Evolutionary conservation across 495 filamentous ascomycete genomes (phyloP), one percentile per base, ranked within the genome.

Genomic region (Aspergillus heteromorphus): DNA sequence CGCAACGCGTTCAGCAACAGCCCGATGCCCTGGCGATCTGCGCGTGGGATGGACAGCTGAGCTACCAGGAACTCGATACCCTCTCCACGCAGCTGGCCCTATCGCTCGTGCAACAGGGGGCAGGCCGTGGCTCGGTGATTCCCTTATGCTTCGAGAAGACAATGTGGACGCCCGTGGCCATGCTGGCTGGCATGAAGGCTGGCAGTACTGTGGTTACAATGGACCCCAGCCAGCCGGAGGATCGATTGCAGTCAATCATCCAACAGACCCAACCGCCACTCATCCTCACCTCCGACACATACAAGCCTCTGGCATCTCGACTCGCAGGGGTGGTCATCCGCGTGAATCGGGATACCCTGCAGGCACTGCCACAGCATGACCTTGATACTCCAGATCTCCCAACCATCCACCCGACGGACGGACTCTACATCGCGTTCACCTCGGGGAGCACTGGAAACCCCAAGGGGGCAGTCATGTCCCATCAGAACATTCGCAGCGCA

Each of bases 381-480:
- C 7, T 27, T 27, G 23, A 27, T 27, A 3, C 23, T 21, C 1
- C 19, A 21, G 41, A 18, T 23, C 41, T 45, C n/a, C 9, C 54
- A 31, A 11, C 19, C 10, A 30, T 45, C 18, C 31, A 20, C 11
- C n/a, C 18, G 13, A 13, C 19, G 14, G 55, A 54, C 50, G 54
- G 31, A 2, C 43, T 50, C 20, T 68, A 47, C 31, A 53, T 62
- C 20, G 55, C 91, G 1, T 93, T 88, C 68, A 92, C 88, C 0
- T 89, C 85, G 2, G 88, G 88, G n/a, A 89, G 86, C 14, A 91
- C 88, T 0, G 88, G 88, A 7, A 83, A 77, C 0, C 89, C 88
- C 0, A 93, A 93, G 59, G 88, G 88, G 6, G 88, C 86, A 52
- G 74, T 87, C 38, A 78, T 92, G 31, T 88, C 83, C 2, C 89